Percentiles rank a stretch among this genome's conserved stretches.
Conservation (phyloP, 768 basidiomycete species). For the Leccinum obscurum region DNA sequence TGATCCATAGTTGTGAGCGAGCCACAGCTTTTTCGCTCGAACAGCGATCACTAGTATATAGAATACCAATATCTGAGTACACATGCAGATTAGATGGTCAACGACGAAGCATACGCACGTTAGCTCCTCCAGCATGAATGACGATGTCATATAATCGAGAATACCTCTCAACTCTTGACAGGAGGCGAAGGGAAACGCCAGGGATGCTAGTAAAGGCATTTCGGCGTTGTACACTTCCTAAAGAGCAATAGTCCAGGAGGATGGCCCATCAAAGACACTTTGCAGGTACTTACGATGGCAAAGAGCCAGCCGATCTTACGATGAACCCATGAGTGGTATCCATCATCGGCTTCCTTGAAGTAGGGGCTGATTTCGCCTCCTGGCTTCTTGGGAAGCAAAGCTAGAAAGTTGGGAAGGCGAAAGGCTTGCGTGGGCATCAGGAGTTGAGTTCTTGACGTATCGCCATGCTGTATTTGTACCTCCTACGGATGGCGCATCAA, state of each 20-base stretch:
- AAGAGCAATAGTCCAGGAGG: not conserved
- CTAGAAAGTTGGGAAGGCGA: conserved; percentile 27
- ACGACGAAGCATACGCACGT: conserved; percentile 18
- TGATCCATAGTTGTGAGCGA: conserved; percentile 27
- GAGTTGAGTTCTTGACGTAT: not conserved
- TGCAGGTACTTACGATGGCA: conserved; percentile 17
- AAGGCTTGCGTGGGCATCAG: conserved; percentile 22
- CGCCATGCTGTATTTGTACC: conserved; percentile 18
- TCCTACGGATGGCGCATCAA: not conserved
- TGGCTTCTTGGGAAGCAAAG: conserved; percentile 27
- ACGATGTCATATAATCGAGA: conserved; percentile 30
- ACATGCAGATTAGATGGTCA: not conserved
- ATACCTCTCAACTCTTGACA: conserved; percentile 23
- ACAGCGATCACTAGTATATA: conserved; percentile 22
- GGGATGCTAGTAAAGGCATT: conserved; percentile 26
- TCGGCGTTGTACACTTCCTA: conserved; percentile 31
- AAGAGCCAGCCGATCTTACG: conserved; percentile 24
- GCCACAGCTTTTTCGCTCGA: conserved; percentile 20
- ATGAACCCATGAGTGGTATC: conserved; percentile 26
- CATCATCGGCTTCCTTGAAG: conserved; percentile 24
- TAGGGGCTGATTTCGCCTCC: conserved; percentile 28
- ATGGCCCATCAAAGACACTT: not conserved
- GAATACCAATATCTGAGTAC: not conserved
- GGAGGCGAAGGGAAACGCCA: conserved; percentile 26
- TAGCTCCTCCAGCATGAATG: conserved; percentile 33